These are phyloP conservation scores for Rhodocollybia butyracea DNA, from an alignment of 768 basidiomycete species.

Conservation along the genomic window DNA sequence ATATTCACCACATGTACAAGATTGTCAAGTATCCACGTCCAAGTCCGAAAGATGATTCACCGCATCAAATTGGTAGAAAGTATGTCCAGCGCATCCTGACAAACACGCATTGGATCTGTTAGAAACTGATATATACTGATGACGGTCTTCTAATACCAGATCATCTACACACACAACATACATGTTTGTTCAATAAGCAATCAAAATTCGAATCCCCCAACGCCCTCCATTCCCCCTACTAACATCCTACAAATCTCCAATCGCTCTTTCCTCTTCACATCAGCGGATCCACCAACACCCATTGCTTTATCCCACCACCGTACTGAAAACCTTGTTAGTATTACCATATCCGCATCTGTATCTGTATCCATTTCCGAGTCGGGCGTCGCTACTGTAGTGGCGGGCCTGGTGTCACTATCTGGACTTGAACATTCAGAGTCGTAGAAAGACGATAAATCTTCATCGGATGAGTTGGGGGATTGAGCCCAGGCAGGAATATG, in stretches of 20 bases:
- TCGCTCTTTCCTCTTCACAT: conserved; percentile 33
- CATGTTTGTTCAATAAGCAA: background rate
- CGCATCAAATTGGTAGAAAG: no score
- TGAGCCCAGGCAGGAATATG: background rate
- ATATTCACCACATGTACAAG: no score
- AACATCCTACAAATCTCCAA: conserved; percentile 17
- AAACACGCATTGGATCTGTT: no score
- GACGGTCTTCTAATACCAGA: background rate
- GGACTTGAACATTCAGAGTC: background rate
- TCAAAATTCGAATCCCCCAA: background rate
- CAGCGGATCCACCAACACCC: conserved; percentile 32
- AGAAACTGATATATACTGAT: background rate
- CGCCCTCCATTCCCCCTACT: conserved; percentile 1
- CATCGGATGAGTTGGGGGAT: background rate
- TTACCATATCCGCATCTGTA: no score
- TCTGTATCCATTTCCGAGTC: no score
- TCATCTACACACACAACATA: background rate
- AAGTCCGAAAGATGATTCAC: no score
- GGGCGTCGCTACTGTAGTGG: background rate
- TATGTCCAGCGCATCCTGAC: no score
- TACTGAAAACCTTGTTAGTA: no score
- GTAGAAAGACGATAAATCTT: background rate
- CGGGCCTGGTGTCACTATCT: no score
- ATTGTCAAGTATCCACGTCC: no score
- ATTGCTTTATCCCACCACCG: conserved; percentile 72